These are phyloP conservation scores for Aspergillus bridgeri DNA, from an alignment of 495 filamentous ascomycete species.

Conservation along the genomic window DNA sequence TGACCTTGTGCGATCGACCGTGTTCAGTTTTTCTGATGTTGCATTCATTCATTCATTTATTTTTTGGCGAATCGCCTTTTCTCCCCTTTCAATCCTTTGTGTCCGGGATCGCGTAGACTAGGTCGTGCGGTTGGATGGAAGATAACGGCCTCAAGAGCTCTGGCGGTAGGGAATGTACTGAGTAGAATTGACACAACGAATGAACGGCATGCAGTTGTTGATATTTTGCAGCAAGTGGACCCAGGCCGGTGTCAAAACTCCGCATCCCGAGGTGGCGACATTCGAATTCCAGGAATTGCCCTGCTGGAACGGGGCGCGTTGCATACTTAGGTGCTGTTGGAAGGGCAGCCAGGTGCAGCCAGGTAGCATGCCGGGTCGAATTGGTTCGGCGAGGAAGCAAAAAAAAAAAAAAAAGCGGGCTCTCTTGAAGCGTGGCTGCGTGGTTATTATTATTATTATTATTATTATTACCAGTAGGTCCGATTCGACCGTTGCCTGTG, in stretches of 20 bases:
- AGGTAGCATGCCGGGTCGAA: background rate
- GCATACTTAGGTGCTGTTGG: too few relatives aligned
- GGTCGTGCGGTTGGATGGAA: background rate
- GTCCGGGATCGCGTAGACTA: background rate
- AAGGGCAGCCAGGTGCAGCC: too few relatives aligned
- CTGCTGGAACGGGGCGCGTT: background rate
- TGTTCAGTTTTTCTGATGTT: too few relatives aligned
- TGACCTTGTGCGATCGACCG: background rate
- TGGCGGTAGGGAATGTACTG: too few relatives aligned
- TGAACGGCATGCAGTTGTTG: background rate
- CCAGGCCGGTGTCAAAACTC: slow-evolving; percentile 4
- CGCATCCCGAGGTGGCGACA: slow-evolving; percentile 6
- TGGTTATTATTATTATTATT: too few relatives aligned
- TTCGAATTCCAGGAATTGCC: background rate
- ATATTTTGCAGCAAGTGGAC: slow-evolving; percentile 13
- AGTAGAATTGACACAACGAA: background rate
- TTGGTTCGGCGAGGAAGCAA: background rate
- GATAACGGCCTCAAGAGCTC: background rate
- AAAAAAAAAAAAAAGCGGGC: too few relatives aligned
- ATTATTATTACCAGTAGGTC: too few relatives aligned
- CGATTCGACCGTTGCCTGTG: too few relatives aligned
- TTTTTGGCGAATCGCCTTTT: background rate
- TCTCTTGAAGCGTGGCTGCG: too few relatives aligned
- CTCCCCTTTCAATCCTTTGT: background rate
- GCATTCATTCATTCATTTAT: background rate